phyloP scores from a whole-genome alignment of 495 filamentous ascomycete species.

The Tuber brumale region DNA sequence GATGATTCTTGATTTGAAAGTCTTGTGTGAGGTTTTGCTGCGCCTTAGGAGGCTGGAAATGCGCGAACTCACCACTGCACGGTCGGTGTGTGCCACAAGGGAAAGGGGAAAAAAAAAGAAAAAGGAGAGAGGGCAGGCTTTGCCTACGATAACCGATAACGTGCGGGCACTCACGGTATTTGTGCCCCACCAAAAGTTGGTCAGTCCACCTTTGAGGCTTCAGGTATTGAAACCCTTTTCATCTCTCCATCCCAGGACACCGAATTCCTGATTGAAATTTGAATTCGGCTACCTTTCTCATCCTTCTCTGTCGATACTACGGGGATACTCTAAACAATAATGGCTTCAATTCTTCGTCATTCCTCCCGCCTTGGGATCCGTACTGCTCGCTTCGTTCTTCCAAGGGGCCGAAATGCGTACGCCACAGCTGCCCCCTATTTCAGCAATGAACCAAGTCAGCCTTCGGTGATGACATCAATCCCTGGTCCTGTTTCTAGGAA shows the following conservation, averaged over 20 bases:
- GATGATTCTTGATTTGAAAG: background rate
- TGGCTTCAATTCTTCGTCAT: slow-evolving; percentile 29
- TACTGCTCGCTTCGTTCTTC: slow-evolving; percentile 8
- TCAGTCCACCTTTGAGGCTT: background rate
- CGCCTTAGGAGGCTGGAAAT: background rate
- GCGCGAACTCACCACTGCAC: background rate
- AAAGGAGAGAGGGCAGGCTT: background rate
- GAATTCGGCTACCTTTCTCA: background rate
- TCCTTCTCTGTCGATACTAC: too few relatives aligned
- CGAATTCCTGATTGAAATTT: background rate
- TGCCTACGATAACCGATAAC: slow-evolving; percentile 1
- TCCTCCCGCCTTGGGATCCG: slow-evolving; percentile 19
- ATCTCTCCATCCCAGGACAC: background rate
- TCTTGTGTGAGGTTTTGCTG: background rate
- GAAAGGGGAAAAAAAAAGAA: background rate
- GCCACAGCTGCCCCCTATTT: slow-evolving; percentile 50
- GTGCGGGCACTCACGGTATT: background rate
- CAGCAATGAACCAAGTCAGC: slow-evolving; percentile 67
- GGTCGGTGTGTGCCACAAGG: background rate
- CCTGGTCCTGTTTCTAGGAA: slow-evolving; percentile 73
- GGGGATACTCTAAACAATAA: slow-evolving; percentile 8
- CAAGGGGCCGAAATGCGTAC: slow-evolving; percentile 22
- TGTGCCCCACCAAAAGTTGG: background rate
- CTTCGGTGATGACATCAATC: slow-evolving; percentile 64
- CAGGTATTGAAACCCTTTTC: background rate